phyloP scores from a whole-genome alignment of 257 asterid species.

The Solanum ossicruentum region DNA sequence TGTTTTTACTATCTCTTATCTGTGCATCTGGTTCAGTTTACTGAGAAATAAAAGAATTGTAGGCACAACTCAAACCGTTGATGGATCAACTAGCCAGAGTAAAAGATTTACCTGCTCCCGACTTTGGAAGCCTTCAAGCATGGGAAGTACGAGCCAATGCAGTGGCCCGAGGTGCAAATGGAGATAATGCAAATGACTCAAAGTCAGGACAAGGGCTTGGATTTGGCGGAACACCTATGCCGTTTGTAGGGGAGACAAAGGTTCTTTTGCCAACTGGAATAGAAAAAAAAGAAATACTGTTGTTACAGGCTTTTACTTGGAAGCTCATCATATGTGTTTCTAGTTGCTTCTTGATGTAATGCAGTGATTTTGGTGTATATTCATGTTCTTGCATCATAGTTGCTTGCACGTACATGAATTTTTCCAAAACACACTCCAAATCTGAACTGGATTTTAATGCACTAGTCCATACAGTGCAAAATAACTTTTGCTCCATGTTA shows the following conservation, averaged over 20 bases:
- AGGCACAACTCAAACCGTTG: conserved; percentile 80
- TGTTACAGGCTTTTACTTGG: not conserved
- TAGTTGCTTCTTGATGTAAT: not conserved
- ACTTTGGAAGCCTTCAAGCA: conserved; percentile 79
- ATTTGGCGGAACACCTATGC: conserved; percentile 90
- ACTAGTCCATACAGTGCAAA: not conserved
- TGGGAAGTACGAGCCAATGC: conserved; percentile 79
- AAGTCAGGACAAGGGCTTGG: conserved; percentile 46
- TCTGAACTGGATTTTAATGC: conserved; percentile 6
- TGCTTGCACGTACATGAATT: not conserved
- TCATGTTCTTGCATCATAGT: conserved; percentile 1
- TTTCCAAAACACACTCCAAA: not conserved
- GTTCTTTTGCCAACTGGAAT: conserved; percentile 15
- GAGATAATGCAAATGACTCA: conserved; percentile 48
- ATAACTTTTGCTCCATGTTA: not conserved
- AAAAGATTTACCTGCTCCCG: conserved; percentile 82
- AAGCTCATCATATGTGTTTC: not conserved
- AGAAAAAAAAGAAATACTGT: not conserved
- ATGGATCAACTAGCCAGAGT: conserved; percentile 73
- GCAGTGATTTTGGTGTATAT: not conserved
- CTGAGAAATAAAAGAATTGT: conserved; percentile 7
- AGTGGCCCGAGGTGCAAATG: conserved; percentile 54
- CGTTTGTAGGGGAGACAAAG: conserved; percentile 82
- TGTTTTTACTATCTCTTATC: not conserved
- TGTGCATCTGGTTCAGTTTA: not conserved